Evolutionary conservation across 805 yeast species (phyloP).

Genomic region (Naumovozyma baii): DNA sequence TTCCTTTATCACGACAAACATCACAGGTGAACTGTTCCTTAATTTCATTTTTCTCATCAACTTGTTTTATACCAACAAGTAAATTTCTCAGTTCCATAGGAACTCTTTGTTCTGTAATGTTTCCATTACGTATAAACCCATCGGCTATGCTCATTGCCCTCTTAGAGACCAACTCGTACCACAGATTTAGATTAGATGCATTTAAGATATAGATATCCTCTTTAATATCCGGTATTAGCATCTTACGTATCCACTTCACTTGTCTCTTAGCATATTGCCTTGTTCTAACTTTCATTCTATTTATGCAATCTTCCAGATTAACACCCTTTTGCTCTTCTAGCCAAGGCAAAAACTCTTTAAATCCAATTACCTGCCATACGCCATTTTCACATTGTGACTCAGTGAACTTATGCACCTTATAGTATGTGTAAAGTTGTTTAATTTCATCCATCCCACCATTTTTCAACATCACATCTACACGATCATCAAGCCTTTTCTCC

Average conservation of each 20-base stretch:
- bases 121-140: constrained; percentile 28
- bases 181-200: constrained; percentile 58
- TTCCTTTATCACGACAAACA: constrained; percentile 48
- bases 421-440: constrained; percentile 43
- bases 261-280: constrained; percentile 82
- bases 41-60: constrained; percentile 5
- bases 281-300: constrained; percentile 74
- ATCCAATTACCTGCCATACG: constrained; percentile 91
- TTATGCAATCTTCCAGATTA: constrained; percentile 41
- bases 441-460: constrained; percentile 67
- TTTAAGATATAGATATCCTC: constrained; percentile 61
- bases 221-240: constrained; percentile 51
- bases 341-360: constrained; percentile 81
- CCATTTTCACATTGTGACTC: constrained; percentile 54
- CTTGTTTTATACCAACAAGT: constrained; percentile 9
- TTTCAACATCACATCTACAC: constrained; percentile 79
- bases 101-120: constrained; percentile 21
- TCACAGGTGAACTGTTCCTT: constrained; percentile 70
- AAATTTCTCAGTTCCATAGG: constrained; percentile 33
- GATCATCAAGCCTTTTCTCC: constrained; percentile 52
- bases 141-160: constrained; percentile 46
- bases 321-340: constrained; percentile 22
- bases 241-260: constrained; percentile 79
- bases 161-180: constrained; percentile 48
- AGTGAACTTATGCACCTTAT: constrained; percentile 21